Conservation (phyloP, 352 stramenopile genomes). For the Globisporangium nagaii region DNA sequence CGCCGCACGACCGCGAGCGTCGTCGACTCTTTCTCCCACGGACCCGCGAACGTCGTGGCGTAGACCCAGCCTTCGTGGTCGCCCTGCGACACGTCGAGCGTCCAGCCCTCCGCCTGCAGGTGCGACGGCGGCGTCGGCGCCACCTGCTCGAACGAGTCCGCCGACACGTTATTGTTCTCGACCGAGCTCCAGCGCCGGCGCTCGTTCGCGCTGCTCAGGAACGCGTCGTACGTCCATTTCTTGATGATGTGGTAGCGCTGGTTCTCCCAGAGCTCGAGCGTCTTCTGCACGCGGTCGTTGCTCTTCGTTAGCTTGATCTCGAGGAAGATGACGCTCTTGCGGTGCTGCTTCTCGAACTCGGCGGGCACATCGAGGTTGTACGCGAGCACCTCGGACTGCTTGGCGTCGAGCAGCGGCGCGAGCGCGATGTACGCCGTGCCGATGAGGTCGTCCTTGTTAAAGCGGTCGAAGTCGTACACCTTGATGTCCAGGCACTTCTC, state of each 20-base stretch:
- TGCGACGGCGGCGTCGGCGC: constrained; percentile 47
- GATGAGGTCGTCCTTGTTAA: constrained; percentile 55
- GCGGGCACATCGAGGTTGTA: constrained; percentile 52
- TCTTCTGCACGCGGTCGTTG: constrained; percentile 50
- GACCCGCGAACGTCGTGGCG: constrained; percentile 62
- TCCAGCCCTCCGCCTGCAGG: constrained; percentile 64
- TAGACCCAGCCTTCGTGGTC: constrained; percentile 84
- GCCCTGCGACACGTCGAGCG: constrained; percentile 68
- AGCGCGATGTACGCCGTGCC: constrained; percentile 42
- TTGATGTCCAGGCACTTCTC: constrained; percentile 49
- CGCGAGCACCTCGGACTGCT: constrained; percentile 37
- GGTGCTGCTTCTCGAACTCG: constrained; percentile 55
- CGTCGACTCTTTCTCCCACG: constrained; percentile 71
- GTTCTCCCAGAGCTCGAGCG: constrained; percentile 85
- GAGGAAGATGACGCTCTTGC: constrained; percentile 53
- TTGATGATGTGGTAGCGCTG: constrained; percentile 75
- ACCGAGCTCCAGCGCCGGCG: constrained; percentile 69
- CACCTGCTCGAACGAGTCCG: constrained; percentile 63
- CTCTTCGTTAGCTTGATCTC: constrained; percentile 43
- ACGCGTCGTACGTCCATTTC: constrained; percentile 65
- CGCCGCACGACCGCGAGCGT: constrained; percentile 70
- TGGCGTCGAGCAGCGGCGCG: constrained; percentile 38
- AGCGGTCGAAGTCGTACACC: constrained; percentile 61
- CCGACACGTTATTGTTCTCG: constrained; percentile 55
- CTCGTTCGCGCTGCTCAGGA: constrained; percentile 50